Percentiles rank a stretch among this genome's conserved stretches.
phyloP scores from a whole-genome alignment of 2,329 filamentous ascomycete genomes.

The Setomelanomma holmii region DNA sequence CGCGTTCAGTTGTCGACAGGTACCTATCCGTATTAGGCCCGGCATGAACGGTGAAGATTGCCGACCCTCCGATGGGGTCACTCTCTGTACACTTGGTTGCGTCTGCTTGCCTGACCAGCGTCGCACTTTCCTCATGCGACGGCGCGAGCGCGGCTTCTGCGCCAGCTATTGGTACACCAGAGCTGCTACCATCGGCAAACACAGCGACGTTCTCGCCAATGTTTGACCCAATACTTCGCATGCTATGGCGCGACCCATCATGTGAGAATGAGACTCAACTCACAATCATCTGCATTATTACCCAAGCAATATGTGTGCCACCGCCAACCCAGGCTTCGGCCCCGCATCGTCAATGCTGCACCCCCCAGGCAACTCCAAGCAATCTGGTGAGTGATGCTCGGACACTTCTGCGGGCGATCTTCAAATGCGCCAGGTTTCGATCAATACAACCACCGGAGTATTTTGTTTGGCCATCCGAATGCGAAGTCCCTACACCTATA shows the following conservation, averaged over 20 bases:
- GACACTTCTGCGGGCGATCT: conserved; percentile 47
- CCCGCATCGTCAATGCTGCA: conserved; percentile 35
- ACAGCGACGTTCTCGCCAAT: conserved; percentile 1
- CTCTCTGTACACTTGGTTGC: background rate
- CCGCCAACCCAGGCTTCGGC: conserved; percentile 33
- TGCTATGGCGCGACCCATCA: conserved; percentile 1
- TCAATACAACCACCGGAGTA: conserved; percentile 45
- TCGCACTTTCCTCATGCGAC: conserved; percentile 14
- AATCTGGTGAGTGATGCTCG: conserved; percentile 40
- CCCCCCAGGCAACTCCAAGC: conserved; percentile 26
- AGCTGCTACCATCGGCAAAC: conserved; percentile 6
- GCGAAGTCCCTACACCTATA: conserved; percentile 31
- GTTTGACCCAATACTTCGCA: conserved; percentile 1
- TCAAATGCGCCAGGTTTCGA: conserved; percentile 39
- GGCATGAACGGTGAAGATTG: conserved; percentile 6
- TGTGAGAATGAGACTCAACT: background rate
- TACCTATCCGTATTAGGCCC: conserved; percentile 4
- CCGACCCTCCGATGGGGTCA: background rate
- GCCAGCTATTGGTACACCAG: conserved; percentile 9
- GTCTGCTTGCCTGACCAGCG: conserved; percentile 1
- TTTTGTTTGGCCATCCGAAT: conserved; percentile 38
- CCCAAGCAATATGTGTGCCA: conserved; percentile 33
- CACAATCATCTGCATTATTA: conserved; percentile 3
- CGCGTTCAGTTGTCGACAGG: conserved; percentile 32
- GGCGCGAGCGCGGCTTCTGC: conserved; percentile 5